Percentiles rank a stretch among this genome's conserved stretches.
Conservation (phyloP, 2,329 filamentous ascomycete species). For the Colletotrichum plurivorum region DNA sequence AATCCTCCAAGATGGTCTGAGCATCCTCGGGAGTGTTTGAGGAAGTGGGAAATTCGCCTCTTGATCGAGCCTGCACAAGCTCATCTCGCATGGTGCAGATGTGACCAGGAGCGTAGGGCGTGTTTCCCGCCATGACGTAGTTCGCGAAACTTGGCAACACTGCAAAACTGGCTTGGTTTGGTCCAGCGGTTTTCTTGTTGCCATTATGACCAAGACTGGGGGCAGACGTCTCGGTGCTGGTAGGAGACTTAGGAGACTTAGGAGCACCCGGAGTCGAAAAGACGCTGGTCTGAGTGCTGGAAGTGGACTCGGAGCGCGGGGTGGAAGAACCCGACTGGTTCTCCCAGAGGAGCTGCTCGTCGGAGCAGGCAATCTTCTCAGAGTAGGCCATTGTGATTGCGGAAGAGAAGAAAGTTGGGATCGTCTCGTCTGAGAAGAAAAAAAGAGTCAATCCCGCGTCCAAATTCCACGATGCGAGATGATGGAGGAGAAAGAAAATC, state of each 20-base stretch:
- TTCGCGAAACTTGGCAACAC: neutral
- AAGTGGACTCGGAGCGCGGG: slow-evolving; percentile 7
- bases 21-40: neutral
- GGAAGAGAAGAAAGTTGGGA: neutral
- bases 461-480: neutral
- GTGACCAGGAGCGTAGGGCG: fast-evolving
- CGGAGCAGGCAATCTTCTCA: neutral
- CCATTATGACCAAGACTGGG: fast-evolving
- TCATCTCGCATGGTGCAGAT: fast-evolving
- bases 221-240: neutral
- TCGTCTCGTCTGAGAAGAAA: neutral
- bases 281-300: neutral
- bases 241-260: neutral
- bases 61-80: neutral
- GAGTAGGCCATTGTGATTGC: slow-evolving; percentile 16
- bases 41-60: neutral
- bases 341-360: slow-evolving; percentile 8
- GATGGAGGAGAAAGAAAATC: neutral
- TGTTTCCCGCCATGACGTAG: neutral
- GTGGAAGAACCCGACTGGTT: slow-evolving; percentile 14
- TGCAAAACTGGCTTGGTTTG: fast-evolving
- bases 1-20: neutral
- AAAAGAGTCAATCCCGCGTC: neutral
- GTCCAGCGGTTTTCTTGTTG: fast-evolving
- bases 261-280: slow-evolving; percentile 4